Conservation (phyloP, 2,329 filamentous ascomycete genomes). For the Phaeomoniella chlamydospora region DNA sequence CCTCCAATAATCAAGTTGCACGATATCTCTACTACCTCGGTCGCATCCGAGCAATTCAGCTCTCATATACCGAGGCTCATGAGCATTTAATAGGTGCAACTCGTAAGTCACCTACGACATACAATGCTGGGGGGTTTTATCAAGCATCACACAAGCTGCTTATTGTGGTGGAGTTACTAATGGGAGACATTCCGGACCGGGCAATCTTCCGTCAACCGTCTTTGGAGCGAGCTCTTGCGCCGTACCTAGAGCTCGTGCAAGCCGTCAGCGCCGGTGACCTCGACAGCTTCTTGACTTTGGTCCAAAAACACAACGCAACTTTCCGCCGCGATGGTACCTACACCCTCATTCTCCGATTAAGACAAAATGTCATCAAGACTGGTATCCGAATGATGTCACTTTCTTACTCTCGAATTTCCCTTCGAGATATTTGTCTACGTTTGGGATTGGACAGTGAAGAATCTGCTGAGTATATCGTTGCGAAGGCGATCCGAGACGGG, state of each 20-base stretch:
- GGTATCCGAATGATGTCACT: conserved; percentile 98
- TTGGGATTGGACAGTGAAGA: conserved; percentile 89
- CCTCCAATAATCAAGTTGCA: conserved; percentile 95
- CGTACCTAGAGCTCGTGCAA: conserved; percentile 87
- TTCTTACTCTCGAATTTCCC: conserved; percentile 91
- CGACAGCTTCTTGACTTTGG: conserved; percentile 79
- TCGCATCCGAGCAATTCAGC: conserved; percentile 87
- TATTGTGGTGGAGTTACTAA: conserved; percentile 87
- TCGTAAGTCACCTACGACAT: conserved; percentile 82
- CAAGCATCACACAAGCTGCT: conserved; percentile 95
- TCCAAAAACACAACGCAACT: conserved; percentile 63
- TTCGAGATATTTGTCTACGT: conserved; percentile 93
- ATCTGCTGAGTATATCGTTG: conserved; percentile 96
- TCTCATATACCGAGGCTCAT: conserved; percentile 93
- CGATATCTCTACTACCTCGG: conserved; percentile 96
- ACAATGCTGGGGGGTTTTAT: conserved; percentile 83
- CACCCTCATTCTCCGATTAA: conserved; percentile 81
- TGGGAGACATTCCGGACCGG: conserved; percentile 96
- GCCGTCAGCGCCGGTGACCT: conserved; percentile 94
- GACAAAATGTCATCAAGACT: conserved; percentile 98
- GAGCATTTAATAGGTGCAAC: conserved; percentile 87
- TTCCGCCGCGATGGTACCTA: conserved; percentile 94
- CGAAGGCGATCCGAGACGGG: conserved; percentile 93
- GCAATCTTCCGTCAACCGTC: conserved; percentile 82
- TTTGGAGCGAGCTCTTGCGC: conserved; percentile 75